These are phyloP conservation scores for Vitellaria paradoxa DNA, from an alignment of 179 eudicot species.

Conservation along the genomic window DNA sequence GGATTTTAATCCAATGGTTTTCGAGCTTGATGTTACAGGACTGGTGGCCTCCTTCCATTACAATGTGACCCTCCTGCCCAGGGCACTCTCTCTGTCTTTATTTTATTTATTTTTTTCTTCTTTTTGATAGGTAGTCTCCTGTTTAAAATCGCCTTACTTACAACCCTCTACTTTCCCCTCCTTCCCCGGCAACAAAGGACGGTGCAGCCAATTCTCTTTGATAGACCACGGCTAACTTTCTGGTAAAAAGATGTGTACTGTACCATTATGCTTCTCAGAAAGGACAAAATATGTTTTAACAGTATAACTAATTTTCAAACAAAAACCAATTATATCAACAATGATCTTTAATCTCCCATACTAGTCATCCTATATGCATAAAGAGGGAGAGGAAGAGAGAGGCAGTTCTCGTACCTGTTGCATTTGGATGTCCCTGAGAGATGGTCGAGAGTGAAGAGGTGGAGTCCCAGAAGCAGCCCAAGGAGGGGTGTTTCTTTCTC, in stretches of 20 bases:
- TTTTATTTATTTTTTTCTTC: neutral
- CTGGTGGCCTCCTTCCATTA: neutral
- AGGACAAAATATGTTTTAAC: too few relatives aligned
- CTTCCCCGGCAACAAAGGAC: neutral
- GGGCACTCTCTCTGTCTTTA: neutral
- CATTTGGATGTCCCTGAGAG: constrained; percentile 88
- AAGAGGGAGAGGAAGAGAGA: neutral
- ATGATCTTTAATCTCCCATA: too few relatives aligned
- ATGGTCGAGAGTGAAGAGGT: constrained; percentile 80
- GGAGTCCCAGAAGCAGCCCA: constrained; percentile 99
- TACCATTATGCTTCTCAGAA: too few relatives aligned
- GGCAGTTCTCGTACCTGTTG: constrained; percentile 63
- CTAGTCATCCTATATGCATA: neutral
- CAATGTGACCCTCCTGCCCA: neutral
- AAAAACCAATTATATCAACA: too few relatives aligned
- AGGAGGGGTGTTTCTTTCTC: constrained; percentile 76
- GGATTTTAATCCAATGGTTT: too few relatives aligned
- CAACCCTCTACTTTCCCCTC: too few relatives aligned
- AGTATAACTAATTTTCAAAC: too few relatives aligned
- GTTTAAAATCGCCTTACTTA: too few relatives aligned
- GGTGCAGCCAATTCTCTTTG: neutral
- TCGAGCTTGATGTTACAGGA: neutral
- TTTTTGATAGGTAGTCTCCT: neutral
- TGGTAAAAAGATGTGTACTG: too few relatives aligned
- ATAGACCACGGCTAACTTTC: too few relatives aligned